Percentiles rank a stretch among this genome's conserved stretches.
These are phyloP conservation scores for Xylaria sp. DNA, from an alignment of 495 filamentous ascomycete species.

Conservation along the genomic window DNA sequence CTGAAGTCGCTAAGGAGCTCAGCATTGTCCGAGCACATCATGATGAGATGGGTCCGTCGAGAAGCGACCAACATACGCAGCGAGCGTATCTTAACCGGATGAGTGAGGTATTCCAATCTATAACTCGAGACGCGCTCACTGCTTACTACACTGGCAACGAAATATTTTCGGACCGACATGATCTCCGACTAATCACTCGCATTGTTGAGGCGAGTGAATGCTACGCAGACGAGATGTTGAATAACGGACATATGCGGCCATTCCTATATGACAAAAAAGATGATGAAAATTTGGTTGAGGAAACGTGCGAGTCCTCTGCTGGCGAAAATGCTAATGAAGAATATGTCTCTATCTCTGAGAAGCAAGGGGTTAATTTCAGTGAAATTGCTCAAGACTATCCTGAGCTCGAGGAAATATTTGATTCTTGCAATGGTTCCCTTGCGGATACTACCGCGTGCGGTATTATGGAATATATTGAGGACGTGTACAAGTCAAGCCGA, in stretches of 20 bases:
- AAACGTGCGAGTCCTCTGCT: not conserved
- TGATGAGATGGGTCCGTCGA: constrained; percentile 48
- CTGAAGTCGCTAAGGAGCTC: constrained; percentile 53
- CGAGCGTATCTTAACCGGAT: constrained; percentile 48
- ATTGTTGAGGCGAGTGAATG: constrained; percentile 49
- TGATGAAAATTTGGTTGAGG: constrained; percentile 2
- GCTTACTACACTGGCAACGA: constrained; percentile 52
- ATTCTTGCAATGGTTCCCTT: constrained; percentile 2
- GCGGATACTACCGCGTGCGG: not conserved
- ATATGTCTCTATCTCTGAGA: not conserved
- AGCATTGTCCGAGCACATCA: constrained; percentile 42
- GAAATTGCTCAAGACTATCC: constrained; percentile 24
- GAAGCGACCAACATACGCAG: constrained; percentile 33
- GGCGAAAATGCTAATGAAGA: not conserved
- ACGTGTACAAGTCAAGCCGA: constrained; percentile 36
- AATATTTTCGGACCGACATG: constrained; percentile 46
- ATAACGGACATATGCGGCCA: constrained; percentile 48
- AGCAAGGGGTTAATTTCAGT: not conserved
- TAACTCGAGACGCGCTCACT: constrained; percentile 41
- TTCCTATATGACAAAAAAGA: constrained; percentile 37
- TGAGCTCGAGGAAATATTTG: constrained; percentile 39
- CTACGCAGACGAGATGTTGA: constrained; percentile 50
- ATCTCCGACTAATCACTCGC: constrained; percentile 52
- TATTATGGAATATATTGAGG: constrained; percentile 41
- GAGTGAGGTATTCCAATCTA: constrained; percentile 49